Conservation (phyloP, 2,329 filamentous ascomycete genomes). For the Fusarium multiceps region DNA sequence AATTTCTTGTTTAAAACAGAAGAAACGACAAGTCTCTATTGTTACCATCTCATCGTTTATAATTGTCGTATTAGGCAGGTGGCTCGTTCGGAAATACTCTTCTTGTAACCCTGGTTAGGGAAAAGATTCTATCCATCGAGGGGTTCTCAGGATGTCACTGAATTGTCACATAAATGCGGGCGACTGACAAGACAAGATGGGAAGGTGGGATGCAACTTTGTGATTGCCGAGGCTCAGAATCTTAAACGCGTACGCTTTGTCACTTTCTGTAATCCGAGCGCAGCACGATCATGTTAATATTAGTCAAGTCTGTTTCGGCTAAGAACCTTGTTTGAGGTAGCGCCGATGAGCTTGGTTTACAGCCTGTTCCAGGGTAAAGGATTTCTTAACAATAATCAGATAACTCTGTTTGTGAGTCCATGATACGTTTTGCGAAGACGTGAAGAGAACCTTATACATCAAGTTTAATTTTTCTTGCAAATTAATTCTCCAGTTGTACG, state of each 20-base stretch:
- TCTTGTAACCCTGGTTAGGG: background rate
- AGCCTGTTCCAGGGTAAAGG: background rate
- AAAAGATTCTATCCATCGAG: background rate
- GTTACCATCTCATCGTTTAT: background rate
- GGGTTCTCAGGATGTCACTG: background rate
- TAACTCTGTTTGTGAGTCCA: rapidly evolving
- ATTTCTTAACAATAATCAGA: too few relatives aligned
- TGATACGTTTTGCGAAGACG: too few relatives aligned
- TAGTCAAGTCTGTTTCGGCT: background rate
- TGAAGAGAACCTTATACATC: too few relatives aligned
- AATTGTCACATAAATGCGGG: background rate
- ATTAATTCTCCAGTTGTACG: too few relatives aligned
- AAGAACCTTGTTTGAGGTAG: background rate
- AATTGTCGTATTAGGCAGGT: background rate
- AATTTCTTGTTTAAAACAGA: background rate
- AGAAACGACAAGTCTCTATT: rapidly evolving
- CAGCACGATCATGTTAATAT: background rate
- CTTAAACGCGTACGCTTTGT: background rate
- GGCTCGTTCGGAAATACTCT: background rate
- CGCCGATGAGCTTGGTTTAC: background rate
- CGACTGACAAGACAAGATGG: background rate
- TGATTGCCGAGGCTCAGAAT: background rate
- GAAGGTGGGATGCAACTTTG: background rate
- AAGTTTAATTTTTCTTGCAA: too few relatives aligned
- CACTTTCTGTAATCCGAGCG: too few relatives aligned